Base-by-base conservation (phyloP, 495 filamentous ascomycete species). In the Neurospora sp. region DNA sequence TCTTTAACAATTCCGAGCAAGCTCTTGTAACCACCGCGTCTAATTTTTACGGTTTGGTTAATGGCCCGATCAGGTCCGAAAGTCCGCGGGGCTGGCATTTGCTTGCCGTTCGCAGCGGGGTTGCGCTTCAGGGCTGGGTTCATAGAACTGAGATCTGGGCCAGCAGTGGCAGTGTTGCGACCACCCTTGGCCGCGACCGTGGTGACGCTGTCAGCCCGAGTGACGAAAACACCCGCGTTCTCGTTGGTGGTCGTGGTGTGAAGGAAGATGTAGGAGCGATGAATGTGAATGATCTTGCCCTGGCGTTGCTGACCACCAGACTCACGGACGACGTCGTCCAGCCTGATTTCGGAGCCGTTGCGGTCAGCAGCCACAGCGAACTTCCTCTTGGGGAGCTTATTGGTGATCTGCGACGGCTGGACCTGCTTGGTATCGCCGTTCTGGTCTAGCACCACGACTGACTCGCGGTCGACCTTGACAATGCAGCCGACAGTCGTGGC, bases 1-100 rank as follows among this genome's bases (percentile, higher is more conserved):
- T 98, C 94, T 78, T 96, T 97, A 76, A 99, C 93, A 72, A 97
- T 97, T 75, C 96, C 96, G 69, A 99, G 86, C 17, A 97, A 85
- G 70, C 95, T 96, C 83, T 99, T 99, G 82, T 94, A 92, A 1
- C 90, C 89, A 11, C 96, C 96, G 77, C 89, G 92, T 69, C 90
- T 85, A 73, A 98, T 90, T 38, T 88, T 92, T 42, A 98, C 93
- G 1, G 94, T 98, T 83, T 98, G 94, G 24, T 93, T 93, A 73
- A 98, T 88, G 69, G 94, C 82, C n/a, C 90, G 89, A 80, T 99
- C 96, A 31, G 92, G 89, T 38, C 94, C 94, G 75, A 92, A 88
- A 31, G 83, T 84, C 76, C 88, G 90, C 43, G 93, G 93, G n/a
- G 96, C 93, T 37, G 88, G 86, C 92, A 96, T 94, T 69, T 84